phyloP scores from a whole-genome alignment of 2,329 filamentous ascomycete genomes.

The Alternaria sp. region DNA sequence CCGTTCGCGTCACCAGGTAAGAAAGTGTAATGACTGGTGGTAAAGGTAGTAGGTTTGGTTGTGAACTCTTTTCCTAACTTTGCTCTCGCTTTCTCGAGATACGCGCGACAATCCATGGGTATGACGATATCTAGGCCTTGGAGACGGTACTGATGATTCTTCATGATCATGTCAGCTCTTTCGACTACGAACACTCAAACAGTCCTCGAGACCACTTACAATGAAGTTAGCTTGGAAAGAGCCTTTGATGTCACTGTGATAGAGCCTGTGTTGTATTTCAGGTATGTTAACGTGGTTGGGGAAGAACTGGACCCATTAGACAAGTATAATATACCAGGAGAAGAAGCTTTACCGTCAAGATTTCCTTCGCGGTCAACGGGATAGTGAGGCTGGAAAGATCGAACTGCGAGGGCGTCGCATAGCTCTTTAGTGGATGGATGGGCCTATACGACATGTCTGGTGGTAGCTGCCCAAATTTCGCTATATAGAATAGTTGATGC shows the following conservation, averaged over 20 bases:
- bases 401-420: background rate
- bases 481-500: background rate
- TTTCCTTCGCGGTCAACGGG: background rate
- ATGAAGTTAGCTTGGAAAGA: background rate
- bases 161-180: background rate
- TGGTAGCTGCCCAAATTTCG: background rate
- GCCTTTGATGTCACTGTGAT: background rate
- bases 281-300: background rate
- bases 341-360: background rate
- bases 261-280: background rate
- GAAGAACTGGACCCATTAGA: background rate
- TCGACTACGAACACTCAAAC: background rate
- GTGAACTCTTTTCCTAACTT: background rate
- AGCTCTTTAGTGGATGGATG: background rate
- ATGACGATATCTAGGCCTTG: background rate
- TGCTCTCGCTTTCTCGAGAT: background rate
- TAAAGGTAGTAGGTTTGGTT: background rate
- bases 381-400: slow-evolving; percentile 1
- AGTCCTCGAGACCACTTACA: background rate
- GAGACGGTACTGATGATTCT: background rate
- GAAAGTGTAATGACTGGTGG: background rate
- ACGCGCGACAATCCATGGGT: background rate
- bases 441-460: background rate
- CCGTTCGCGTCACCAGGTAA: background rate
- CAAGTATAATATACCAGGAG: background rate